Evolutionary conservation across 208 protist species (phyloP).

Genomic region (Trypanosoma mega): DNA sequence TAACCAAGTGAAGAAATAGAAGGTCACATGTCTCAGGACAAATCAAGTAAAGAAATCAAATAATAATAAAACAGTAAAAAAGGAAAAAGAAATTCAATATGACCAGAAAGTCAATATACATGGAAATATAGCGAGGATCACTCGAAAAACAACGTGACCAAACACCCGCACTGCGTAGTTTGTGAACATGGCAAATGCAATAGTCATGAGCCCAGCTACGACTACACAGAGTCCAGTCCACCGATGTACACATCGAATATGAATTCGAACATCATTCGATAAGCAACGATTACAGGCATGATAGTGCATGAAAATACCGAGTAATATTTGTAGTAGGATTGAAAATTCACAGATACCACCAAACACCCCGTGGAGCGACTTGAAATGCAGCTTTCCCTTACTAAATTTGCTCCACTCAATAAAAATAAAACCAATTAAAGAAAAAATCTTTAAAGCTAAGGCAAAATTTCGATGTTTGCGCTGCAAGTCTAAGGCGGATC

Average conservation of each 20-base stretch:
- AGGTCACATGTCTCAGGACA: no score
- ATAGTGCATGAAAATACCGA: constrained; percentile 24
- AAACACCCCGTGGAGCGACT: constrained; percentile 43
- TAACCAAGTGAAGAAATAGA: no score
- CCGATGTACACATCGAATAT: constrained; percentile 14
- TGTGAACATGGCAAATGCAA: constrained; percentile 28
- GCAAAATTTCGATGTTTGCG: constrained; percentile 37
- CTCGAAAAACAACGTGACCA: not conserved
- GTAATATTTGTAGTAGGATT: constrained; percentile 16
- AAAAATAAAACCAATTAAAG: constrained; percentile 38
- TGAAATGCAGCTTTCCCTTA: constrained; percentile 37
- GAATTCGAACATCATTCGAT: not conserved
- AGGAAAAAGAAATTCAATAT: constrained; percentile 1
- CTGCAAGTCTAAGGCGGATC: constrained; percentile 25
- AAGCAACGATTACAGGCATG: not conserved
- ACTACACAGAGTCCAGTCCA: constrained; percentile 6
- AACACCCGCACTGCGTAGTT: constrained; percentile 20
- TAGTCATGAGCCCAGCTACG: constrained; percentile 9
- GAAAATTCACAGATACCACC: constrained; percentile 24
- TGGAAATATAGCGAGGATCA: constrained; percentile 21
- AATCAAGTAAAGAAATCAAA: not conserved
- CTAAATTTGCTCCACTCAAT: constrained; percentile 61
- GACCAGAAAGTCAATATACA: constrained; percentile 20
- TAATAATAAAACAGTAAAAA: not conserved
- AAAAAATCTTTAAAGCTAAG: constrained; percentile 38